Evolutionary conservation across 495 filamentous ascomycete species (phyloP), one percentile per base, ranked within the genome.

Genomic region (Penicillium canariense): DNA sequence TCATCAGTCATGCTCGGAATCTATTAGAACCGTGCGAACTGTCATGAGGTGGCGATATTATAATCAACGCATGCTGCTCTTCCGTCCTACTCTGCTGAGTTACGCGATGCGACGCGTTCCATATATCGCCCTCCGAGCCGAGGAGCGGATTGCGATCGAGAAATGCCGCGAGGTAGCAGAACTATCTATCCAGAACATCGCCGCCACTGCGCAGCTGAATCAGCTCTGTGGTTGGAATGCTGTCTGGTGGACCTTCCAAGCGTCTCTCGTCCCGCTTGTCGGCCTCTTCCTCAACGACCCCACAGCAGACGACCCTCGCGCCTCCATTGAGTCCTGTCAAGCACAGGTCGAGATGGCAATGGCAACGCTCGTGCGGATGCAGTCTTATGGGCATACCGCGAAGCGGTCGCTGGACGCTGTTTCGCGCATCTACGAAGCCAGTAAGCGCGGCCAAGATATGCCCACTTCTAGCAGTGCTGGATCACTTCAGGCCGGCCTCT

Each of bases 31-130:
- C 50, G 82, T 85, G 0, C 77, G 87, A 50, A 84, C 84, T 48
- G 81, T 91, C 60, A 91, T 90, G 86, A 86, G 88, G 63, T 92
- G 88, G 88, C 80, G 87, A 14, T 91, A 87, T 67, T 82, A 85
- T 63, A 89, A 89, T 60, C 81, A 89, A 49, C 85, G 88, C 50
- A 89, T 91, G 72, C 81, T 91, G 1, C 81, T 91, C n/a, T 84
- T 90, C 65, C 81, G 88, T 1, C 88, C 88, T 0, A 85, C 86
- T 0, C 77, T 92, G 5, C 78, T 92, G 4, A 86, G 81, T 60
- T 80, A 87, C 3, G 87, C 87, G 6, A 83, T 87, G 63, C 84
- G 83, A 9, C 81, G 84, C 11, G 78, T 81, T 7, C 77, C 80
- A 26, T 84, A 81, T 31, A 79, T 83, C 46, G 79, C 77, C 0